Evolutionary conservation across 2,329 filamentous ascomycete genomes (phyloP).

Genomic region (Colletotrichum sp.): DNA sequence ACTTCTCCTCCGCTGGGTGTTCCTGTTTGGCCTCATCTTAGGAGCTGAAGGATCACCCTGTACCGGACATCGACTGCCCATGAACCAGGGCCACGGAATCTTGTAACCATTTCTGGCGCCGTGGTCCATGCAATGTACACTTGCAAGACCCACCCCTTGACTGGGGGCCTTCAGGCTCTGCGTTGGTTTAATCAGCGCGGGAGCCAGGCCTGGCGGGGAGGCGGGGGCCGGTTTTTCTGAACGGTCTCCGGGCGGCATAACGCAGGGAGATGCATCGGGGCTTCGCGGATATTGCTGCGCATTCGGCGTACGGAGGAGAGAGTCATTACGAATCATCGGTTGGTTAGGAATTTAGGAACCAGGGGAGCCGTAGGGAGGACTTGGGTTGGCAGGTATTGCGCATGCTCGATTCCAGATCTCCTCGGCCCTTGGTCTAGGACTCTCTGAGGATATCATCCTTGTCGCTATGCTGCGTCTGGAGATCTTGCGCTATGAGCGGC

Average conservation of each 20-base stretch:
- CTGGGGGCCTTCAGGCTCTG: neutral
- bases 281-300: neutral
- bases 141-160: neutral
- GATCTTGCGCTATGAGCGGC: neutral
- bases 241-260: neutral
- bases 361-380: neutral
- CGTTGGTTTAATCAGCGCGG: neutral
- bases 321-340: neutral
- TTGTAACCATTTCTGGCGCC: neutral
- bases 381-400: neutral
- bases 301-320: neutral
- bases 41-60: neutral
- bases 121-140: constrained; percentile 1
- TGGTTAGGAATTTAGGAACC: neutral
- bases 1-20: neutral
- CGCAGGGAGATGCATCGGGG: neutral
- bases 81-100: constrained; percentile 15
- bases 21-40: neutral
- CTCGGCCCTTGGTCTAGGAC: neutral
- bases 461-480: neutral
- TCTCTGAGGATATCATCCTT: neutral
- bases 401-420: neutral
- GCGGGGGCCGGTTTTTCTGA: neutral
- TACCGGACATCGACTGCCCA: neutral
- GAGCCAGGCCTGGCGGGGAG: neutral